Evolutionary conservation across 371 early-diverging fungal species (phyloP).

Genomic region (Rhizopus sp.): DNA sequence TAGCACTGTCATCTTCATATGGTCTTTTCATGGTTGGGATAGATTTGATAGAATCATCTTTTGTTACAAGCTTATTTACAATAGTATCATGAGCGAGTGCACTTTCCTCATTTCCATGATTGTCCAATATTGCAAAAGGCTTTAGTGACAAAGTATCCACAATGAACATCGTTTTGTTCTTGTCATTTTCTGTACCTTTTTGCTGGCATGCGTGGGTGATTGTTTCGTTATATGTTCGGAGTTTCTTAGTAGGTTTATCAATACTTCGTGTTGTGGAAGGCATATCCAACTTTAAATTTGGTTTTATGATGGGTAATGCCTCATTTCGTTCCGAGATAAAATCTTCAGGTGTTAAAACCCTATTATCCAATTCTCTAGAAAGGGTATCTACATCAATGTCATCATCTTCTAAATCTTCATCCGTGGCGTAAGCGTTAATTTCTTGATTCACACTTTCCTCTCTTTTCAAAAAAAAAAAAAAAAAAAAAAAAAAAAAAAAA

Average conservation of each 20-base stretch:
- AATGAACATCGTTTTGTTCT: slow-evolving; percentile 8
- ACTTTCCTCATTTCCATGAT: slow-evolving; percentile 19
- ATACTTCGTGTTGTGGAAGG: slow-evolving; percentile 11
- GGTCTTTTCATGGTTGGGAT: slow-evolving; percentile 88
- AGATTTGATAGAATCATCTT: slow-evolving; percentile 72
- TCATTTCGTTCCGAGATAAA: slow-evolving; percentile 3
- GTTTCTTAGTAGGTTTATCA: slow-evolving; percentile 12
- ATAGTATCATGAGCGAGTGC: slow-evolving; percentile 12
- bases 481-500: not conserved
- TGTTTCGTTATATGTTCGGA: slow-evolving; percentile 5
- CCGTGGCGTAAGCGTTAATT: slow-evolving; percentile 10
- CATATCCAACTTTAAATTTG: slow-evolving; percentile 14
- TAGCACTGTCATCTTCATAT: slow-evolving; percentile 89
- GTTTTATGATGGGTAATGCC: slow-evolving; percentile 7
- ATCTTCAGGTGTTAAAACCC: slow-evolving; percentile 8
- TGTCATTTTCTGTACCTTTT: slow-evolving; percentile 10
- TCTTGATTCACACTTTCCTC: slow-evolving; percentile 9
- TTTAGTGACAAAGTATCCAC: slow-evolving; percentile 11
- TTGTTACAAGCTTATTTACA: slow-evolving; percentile 7
- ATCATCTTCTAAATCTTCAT: slow-evolving; percentile 13
- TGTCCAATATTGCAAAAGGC: slow-evolving; percentile 11
- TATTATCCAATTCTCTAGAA: slow-evolving; percentile 6
- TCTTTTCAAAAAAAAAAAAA: slow-evolving; percentile 13
- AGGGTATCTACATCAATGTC: slow-evolving; percentile 8
- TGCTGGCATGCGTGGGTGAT: slow-evolving; percentile 8